Base-by-base conservation (phyloP, 345 rosid genomes). In the Rhizophora mangle region DNA sequence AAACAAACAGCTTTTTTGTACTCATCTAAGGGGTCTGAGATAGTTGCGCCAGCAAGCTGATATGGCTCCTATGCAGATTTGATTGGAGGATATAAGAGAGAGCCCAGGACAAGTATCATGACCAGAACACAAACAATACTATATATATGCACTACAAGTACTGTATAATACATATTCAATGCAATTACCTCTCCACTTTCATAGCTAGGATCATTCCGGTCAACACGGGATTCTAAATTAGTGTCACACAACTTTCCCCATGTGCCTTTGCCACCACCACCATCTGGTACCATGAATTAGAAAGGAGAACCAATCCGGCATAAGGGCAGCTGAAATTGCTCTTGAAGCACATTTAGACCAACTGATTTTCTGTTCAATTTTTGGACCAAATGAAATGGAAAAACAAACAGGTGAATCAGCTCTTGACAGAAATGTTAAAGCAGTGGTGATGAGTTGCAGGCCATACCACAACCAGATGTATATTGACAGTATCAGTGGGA, bases 221-320 rank as follows among this genome's bases (percentile, higher is more conserved):
- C 99, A 53, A 90, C 78, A 64, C 63, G 89, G 56, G 77, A 74
- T 61, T 85, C 98, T 63, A 74, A 82, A 65, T 85, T 96, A 9
- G 92, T 88, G 72, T 95, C 99, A 32, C 92, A 89, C 65, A 95
- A 88, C 79, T 90, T 95, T 19, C 99, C 99, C 98, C 98, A 92
- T 13, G 98, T 89, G 53, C 98, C 98, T 79, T 90, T 92, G 20
- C 99, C 99, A 36, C 98, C 97, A 74, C 78, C 99, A 67, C 98
- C 98, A 64, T 95, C 99, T 95, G 78, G 56, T 76, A 71, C 57
- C 65, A 81, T 54, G 2, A 30, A 70, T 54, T 55, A 36, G 67
- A 30, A 51, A 39, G 20, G 30, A 63, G 18, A 52, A 68, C 1
- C 67, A 67, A 27, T 66, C 4, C 49, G 67, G 73, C 10, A 62